Evolutionary conservation across 2,329 filamentous ascomycete species (phyloP).

Genomic region (Acrocalymma vagum): DNA sequence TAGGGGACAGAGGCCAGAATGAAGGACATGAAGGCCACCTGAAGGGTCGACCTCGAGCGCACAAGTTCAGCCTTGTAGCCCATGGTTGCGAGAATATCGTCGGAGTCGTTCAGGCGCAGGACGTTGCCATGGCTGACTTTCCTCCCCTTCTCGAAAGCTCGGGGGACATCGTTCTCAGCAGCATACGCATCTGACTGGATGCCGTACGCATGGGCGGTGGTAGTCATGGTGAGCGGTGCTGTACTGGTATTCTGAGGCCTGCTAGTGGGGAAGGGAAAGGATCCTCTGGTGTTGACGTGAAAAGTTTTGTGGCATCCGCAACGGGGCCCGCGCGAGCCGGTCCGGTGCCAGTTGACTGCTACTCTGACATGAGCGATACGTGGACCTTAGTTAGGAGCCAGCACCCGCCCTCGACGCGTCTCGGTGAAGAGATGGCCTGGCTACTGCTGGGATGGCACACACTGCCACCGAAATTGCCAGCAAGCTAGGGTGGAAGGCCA

Average conservation of each 20-base stretch:
- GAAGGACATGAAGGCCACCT: conserved; percentile 77
- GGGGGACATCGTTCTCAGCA: conserved; percentile 22
- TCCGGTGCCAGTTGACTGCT: no score
- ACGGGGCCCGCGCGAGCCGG: conserved; percentile 29
- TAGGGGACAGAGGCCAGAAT: conserved; percentile 77
- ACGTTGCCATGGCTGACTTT: conserved; percentile 15
- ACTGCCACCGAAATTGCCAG: no score
- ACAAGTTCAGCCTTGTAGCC: conserved; percentile 71
- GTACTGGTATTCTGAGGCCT: conserved; percentile 16
- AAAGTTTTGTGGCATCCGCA: conserved; percentile 21
- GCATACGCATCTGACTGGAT: conserved; percentile 24
- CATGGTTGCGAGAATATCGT: conserved; percentile 67
- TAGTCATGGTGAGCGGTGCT: conserved; percentile 25
- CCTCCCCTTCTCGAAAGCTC: conserved; percentile 18
- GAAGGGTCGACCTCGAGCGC: conserved; percentile 70
- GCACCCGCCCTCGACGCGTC: no score
- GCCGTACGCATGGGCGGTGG: conserved; percentile 26
- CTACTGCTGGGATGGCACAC: no score
- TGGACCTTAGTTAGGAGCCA: no score
- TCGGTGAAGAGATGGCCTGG: no score
- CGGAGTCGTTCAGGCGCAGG: conserved; percentile 54
- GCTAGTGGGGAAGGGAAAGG: conserved; percentile 17
- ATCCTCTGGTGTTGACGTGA: conserved; percentile 26
- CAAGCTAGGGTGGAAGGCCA: no score
- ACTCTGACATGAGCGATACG: no score